Evolutionary conservation across 2,329 filamentous ascomycete species (phyloP).

Genomic region (Aspergillus nomiae): DNA sequence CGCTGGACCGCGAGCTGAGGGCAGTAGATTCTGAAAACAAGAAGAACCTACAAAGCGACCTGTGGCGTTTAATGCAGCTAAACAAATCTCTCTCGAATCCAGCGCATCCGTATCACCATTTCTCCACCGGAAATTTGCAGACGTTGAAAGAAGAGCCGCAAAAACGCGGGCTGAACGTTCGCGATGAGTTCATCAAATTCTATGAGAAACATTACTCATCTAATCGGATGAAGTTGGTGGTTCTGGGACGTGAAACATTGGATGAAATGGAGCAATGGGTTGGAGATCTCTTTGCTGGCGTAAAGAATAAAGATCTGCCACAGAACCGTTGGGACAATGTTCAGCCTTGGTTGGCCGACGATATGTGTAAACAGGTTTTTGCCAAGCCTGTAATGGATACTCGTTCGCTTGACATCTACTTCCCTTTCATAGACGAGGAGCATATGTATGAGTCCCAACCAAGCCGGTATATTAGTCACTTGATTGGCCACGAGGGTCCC

Average conservation of each 20-base stretch:
- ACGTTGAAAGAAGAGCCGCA: constrained; percentile 82
- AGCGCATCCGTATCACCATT: constrained; percentile 85
- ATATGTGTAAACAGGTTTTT: constrained; percentile 73
- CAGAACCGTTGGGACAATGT: constrained; percentile 68
- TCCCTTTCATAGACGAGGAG: constrained; percentile 85
- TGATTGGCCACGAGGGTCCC: constrained; percentile 90
- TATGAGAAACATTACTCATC: constrained; percentile 88
- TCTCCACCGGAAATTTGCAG: constrained; percentile 86
- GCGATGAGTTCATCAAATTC: constrained; percentile 90
- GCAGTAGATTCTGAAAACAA: constrained; percentile 97
- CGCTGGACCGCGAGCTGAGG: constrained; percentile 80
- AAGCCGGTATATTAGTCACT: constrained; percentile 80
- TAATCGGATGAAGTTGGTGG: constrained; percentile 89
- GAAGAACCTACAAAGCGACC: constrained; percentile 91
- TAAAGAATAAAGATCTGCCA: constrained; percentile 78
- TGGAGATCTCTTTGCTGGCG: constrained; percentile 75
- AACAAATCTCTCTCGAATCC: constrained; percentile 87
- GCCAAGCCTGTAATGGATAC: constrained; percentile 91
- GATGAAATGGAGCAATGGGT: constrained; percentile 85
- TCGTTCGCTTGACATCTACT: constrained; percentile 75
- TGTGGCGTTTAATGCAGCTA: constrained; percentile 84
- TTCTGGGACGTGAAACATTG: constrained; percentile 78
- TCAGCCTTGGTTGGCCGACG: constrained; percentile 59
- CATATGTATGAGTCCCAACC: constrained; percentile 77
- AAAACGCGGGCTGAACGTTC: constrained; percentile 76